Evolutionary conservation across 2,329 filamentous ascomycete genomes (phyloP).

Genomic region (Blumeria graminis): DNA sequence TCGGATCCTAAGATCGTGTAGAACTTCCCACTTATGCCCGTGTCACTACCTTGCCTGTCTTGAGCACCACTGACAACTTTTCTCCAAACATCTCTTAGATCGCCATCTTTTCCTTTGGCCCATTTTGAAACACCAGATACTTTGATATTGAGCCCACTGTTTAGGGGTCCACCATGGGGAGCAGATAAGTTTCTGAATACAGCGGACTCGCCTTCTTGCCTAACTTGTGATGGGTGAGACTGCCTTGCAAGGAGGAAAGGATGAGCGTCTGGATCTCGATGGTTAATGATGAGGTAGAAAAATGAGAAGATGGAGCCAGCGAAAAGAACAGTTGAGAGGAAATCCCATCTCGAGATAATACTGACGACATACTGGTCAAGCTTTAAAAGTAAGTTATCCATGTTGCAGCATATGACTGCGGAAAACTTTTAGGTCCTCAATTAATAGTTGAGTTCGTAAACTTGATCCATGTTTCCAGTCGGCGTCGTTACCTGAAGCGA

Average conservation of each 20-base stretch:
- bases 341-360: conserved; percentile 58
- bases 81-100: conserved; percentile 79
- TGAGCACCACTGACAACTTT: conserved; percentile 39
- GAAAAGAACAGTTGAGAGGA: conserved; percentile 49
- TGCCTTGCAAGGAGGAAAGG: conserved; percentile 77
- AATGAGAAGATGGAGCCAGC: conserved; percentile 41
- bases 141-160: conserved; percentile 58
- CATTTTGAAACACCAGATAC: conserved; percentile 60
- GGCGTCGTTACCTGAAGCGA: no score
- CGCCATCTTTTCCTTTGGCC: conserved; percentile 62
- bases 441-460: no score
- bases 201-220: conserved; percentile 66
- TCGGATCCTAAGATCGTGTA: conserved; percentile 59
- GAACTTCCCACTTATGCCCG: conserved; percentile 41
- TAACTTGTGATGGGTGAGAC: conserved; percentile 50
- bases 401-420: conserved; percentile 4
- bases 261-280: conserved; percentile 70
- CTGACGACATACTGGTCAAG: conserved; percentile 48
- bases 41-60: conserved; percentile 34
- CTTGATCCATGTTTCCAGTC: no score
- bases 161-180: conserved; percentile 64
- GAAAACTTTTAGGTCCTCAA: no score
- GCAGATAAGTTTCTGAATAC: conserved; percentile 64
- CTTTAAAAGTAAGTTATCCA: conserved; percentile 33
- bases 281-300: conserved; percentile 44